phyloP scores from a whole-genome alignment of 257 asterid species.

The Parsonsia alboflavescens region DNA sequence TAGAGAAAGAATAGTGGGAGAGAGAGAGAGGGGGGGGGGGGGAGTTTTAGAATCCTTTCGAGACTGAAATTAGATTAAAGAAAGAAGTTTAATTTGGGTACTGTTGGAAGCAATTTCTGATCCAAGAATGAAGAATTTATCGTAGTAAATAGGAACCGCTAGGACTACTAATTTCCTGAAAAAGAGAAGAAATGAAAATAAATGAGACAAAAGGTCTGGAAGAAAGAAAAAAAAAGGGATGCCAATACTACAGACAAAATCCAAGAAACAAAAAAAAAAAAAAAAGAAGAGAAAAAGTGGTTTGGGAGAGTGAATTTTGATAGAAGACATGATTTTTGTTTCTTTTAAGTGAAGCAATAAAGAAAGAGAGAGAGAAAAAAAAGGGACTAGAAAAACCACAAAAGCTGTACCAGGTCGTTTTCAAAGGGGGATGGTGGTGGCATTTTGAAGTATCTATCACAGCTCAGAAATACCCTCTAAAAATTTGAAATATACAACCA shows the following conservation, averaged over 20 bases:
- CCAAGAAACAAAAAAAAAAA: slow-evolving; percentile 7
- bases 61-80: background rate
- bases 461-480: background rate
- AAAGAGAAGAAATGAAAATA: slow-evolving; percentile 1
- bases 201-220: background rate
- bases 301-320: slow-evolving; percentile 35
- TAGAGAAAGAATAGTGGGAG: no score
- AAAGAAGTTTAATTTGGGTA: background rate
- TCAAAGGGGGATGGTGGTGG: slow-evolving; percentile 38
- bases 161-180: background rate
- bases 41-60: no score
- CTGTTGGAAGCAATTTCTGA: background rate
- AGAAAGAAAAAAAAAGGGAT: slow-evolving; percentile 11
- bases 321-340: slow-evolving; percentile 28
- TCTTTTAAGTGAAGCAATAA: slow-evolving; percentile 61
- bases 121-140: no score
- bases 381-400: slow-evolving; percentile 24
- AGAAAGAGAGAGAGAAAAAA: slow-evolving; percentile 30
- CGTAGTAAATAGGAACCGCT: no score
- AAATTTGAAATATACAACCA: background rate
- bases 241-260: slow-evolving; percentile 24
- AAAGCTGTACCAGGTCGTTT: slow-evolving; percentile 57
- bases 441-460: slow-evolving; percentile 35
- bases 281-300: slow-evolving; percentile 23
- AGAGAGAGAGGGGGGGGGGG: no score